These are phyloP conservation scores for Yarrowia sp. DNA, from an alignment of 805 yeast species.

Conservation along the genomic window DNA sequence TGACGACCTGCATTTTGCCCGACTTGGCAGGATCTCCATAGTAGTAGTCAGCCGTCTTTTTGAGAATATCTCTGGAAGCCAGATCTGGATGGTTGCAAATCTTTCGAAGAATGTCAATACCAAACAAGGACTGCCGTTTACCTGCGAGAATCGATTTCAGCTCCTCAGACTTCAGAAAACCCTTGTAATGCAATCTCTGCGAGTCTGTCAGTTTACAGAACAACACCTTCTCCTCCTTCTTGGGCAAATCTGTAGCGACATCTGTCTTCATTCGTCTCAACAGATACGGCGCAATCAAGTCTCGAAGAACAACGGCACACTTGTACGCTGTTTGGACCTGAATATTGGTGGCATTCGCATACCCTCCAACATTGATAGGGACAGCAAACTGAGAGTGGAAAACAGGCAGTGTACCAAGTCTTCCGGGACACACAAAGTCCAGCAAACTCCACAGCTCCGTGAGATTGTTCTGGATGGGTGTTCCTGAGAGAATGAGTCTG, in stretches of 20 bases:
- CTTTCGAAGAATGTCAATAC: slow-evolving; percentile 87
- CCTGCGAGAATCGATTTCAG: slow-evolving; percentile 74
- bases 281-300: slow-evolving; percentile 87
- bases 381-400: slow-evolving; percentile 90
- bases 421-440: slow-evolving; percentile 94
- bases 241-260: slow-evolving; percentile 93
- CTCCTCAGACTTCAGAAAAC: slow-evolving; percentile 79
- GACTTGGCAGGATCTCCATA: slow-evolving; percentile 62
- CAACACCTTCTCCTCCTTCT: slow-evolving; percentile 90
- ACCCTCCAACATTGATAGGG: slow-evolving; percentile 97
- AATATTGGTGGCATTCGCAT: slow-evolving; percentile 93
- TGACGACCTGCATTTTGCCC: slow-evolving; percentile 91
- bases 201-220: slow-evolving; percentile 83
- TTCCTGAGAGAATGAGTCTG: slow-evolving; percentile 88
- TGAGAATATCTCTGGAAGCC: slow-evolving; percentile 56
- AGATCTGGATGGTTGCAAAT: slow-evolving; percentile 97
- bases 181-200: slow-evolving; percentile 77
- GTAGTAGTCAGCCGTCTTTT: slow-evolving; percentile 48
- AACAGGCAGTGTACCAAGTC: slow-evolving; percentile 92
- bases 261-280: slow-evolving; percentile 87
- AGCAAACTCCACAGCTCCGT: slow-evolving; percentile 93
- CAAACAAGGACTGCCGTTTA: slow-evolving; percentile 79
- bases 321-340: slow-evolving; percentile 96
- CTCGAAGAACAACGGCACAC: slow-evolving; percentile 90
- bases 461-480: slow-evolving; percentile 94